Evolutionary conservation across 106 monocot genomes (phyloP).

Genomic region (Acanthochlamys bracteata): DNA sequence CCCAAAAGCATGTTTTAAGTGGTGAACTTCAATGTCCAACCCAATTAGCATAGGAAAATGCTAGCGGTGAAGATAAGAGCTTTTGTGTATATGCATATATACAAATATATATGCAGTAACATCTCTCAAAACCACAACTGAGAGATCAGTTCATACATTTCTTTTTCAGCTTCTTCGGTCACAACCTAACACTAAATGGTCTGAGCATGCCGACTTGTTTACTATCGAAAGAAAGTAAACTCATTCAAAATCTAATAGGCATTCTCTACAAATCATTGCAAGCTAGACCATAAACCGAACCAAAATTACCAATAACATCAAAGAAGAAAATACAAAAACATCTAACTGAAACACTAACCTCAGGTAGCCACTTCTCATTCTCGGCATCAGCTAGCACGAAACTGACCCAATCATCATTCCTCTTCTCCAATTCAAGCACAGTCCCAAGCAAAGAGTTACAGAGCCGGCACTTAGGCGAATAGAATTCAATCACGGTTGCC

Average conservation of each 20-base stretch:
- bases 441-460: slow-evolving; percentile 66
- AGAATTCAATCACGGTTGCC: slow-evolving; percentile 90
- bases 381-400: slow-evolving; percentile 92
- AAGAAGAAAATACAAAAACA: not conserved
- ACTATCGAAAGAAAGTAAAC: not conserved
- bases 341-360: slow-evolving; percentile 49
- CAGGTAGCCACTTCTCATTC: slow-evolving; percentile 90
- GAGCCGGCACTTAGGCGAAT: slow-evolving; percentile 84
- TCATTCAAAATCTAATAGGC: not conserved
- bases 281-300: not conserved
- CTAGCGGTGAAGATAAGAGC: too few species aligned
- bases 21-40: too few species aligned
- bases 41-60: too few species aligned
- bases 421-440: slow-evolving; percentile 59
- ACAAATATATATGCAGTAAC: too few species aligned
- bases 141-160: too few species aligned
- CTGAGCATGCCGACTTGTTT: not conserved
- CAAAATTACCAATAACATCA: too few species aligned
- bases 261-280: not conserved
- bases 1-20: too few species aligned
- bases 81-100: too few species aligned
- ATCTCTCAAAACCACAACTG: too few species aligned
- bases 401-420: slow-evolving; percentile 49
- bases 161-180: too few species aligned
- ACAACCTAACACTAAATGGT: not conserved